phyloP scores from a whole-genome alignment of 1,284 basidiomycete genomes.

The Neonothopanus nambi region DNA sequence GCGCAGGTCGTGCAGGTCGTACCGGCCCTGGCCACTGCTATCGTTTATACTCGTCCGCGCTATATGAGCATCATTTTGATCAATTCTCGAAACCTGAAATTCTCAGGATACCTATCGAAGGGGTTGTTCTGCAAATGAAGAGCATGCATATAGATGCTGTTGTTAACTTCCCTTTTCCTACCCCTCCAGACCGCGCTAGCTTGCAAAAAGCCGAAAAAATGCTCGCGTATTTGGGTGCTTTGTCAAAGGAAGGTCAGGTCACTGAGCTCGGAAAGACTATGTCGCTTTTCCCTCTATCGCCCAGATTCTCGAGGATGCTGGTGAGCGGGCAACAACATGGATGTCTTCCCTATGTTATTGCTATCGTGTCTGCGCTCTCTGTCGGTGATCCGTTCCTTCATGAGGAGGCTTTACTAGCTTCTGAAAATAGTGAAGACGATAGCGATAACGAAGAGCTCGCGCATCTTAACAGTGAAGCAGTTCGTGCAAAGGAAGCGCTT shows the following conservation, averaged over 20 bases:
- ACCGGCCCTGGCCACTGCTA: slow-evolving; percentile 95
- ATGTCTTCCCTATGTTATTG: slow-evolving; percentile 90
- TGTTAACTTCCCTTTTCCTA: slow-evolving; percentile 97
- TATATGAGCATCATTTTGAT: slow-evolving; percentile 93
- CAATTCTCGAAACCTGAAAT: slow-evolving; percentile 91
- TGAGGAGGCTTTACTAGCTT: slow-evolving; percentile 64
- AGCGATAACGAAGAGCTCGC: slow-evolving; percentile 43
- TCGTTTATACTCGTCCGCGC: slow-evolving; percentile 85
- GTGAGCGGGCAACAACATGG: slow-evolving; percentile 90
- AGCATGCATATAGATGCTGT: slow-evolving; percentile 98
- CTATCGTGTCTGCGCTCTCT: slow-evolving; percentile 89
- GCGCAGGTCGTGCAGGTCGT: slow-evolving; percentile 93
- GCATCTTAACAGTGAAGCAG: slow-evolving; percentile 58
- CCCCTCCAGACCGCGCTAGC: slow-evolving; percentile 84
- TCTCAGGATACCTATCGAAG: slow-evolving; percentile 94
- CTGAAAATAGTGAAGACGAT: slow-evolving; percentile 45
- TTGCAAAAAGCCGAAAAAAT: slow-evolving; percentile 84
- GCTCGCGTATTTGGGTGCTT: slow-evolving; percentile 83
- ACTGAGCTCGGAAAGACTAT: slow-evolving; percentile 90
- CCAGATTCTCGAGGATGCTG: slow-evolving; percentile 93
- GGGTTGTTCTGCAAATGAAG: slow-evolving; percentile 98
- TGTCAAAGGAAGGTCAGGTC: slow-evolving; percentile 68
- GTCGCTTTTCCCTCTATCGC: slow-evolving; percentile 92
- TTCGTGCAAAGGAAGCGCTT: slow-evolving; percentile 68
- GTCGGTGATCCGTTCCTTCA: slow-evolving; percentile 96